Percentiles rank a stretch among this genome's conserved stretches.
phyloP scores from a whole-genome alignment of 1,139 yeast genomes.

The Lodderomyces metapsilosis region DNA sequence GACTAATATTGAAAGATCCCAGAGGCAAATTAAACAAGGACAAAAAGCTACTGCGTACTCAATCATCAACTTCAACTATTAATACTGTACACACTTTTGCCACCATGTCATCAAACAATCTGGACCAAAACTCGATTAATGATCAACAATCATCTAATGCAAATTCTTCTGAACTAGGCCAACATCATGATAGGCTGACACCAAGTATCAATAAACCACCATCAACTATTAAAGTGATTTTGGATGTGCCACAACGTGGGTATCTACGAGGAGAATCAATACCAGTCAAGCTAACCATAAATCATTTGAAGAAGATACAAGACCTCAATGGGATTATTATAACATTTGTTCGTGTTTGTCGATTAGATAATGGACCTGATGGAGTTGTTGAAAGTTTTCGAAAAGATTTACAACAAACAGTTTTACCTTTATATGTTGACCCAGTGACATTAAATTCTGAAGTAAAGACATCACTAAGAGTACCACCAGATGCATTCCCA shows the following conservation, averaged over 20 bases:
- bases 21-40: conserved; percentile 22
- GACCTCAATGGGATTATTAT: conserved; percentile 76
- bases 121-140: conserved; percentile 22
- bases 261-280: conserved; percentile 75
- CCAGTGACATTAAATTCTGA: conserved; percentile 60
- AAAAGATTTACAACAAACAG: conserved; percentile 77
- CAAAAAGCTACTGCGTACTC: conserved; percentile 38
- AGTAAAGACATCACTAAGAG: conserved; percentile 60
- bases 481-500: conserved; percentile 86
- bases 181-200: conserved; percentile 2
- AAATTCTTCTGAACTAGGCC: conserved; percentile 4
- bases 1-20: conserved; percentile 57
- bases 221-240: conserved; percentile 48
- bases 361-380: conserved; percentile 68
- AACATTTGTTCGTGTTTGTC: conserved; percentile 77
- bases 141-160: conserved; percentile 7
- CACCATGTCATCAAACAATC: conserved; percentile 37
- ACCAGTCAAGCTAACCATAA: conserved; percentile 64
- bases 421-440: conserved; percentile 78
- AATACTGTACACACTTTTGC: conserved; percentile 42
- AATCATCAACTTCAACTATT: conserved; percentile 45
- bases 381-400: conserved; percentile 72
- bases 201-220: conserved; percentile 8
- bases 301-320: conserved; percentile 69
- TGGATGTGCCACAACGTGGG: conserved; percentile 67